These are phyloP conservation scores for Torrubiellomyces zombiae DNA, from an alignment of 2,329 filamentous ascomycete species.

Conservation along the genomic window DNA sequence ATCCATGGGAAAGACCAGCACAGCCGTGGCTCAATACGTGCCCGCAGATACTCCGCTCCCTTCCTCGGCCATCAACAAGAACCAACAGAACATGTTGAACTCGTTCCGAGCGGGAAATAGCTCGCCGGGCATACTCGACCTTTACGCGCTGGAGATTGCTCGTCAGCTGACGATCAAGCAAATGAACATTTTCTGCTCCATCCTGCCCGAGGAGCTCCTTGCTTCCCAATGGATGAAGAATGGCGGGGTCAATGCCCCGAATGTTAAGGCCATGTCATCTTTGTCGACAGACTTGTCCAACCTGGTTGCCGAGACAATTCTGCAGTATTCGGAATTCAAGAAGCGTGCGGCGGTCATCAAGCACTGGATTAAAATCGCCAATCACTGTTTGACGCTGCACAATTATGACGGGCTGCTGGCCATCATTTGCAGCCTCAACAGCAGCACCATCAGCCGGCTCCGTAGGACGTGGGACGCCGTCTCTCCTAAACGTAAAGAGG, in stretches of 20 bases:
- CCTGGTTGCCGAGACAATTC: conserved; percentile 80
- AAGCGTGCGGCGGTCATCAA: conserved; percentile 83
- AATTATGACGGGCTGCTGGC: conserved; percentile 97
- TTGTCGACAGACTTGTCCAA: conserved; percentile 87
- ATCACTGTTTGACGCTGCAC: conserved; percentile 71
- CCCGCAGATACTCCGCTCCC: conserved; percentile 58
- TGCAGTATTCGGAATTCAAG: conserved; percentile 79
- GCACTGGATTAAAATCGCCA: conserved; percentile 93
- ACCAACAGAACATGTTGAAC: conserved; percentile 55
- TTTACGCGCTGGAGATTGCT: conserved; percentile 80
- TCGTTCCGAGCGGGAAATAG: conserved; percentile 59
- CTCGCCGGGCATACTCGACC: conserved; percentile 65
- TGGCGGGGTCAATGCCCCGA: conserved; percentile 58
- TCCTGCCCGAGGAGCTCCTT: conserved; percentile 80
- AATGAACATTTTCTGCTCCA: conserved; percentile 79
- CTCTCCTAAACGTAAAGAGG: conserved; percentile 65
- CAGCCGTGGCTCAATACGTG: conserved; percentile 53
- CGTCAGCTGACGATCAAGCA: conserved; percentile 87
- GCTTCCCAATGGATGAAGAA: conserved; percentile 92
- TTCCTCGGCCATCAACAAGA: conserved; percentile 52
- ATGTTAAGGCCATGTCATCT: conserved; percentile 86
- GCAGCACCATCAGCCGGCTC: conserved; percentile 74
- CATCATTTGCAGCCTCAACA: conserved; percentile 86
- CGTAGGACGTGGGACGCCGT: conserved; percentile 86
- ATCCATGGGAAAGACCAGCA: conserved; percentile 76